Conservation (phyloP, 83 land plant species). For the Isoetes engelmannii region DNA sequence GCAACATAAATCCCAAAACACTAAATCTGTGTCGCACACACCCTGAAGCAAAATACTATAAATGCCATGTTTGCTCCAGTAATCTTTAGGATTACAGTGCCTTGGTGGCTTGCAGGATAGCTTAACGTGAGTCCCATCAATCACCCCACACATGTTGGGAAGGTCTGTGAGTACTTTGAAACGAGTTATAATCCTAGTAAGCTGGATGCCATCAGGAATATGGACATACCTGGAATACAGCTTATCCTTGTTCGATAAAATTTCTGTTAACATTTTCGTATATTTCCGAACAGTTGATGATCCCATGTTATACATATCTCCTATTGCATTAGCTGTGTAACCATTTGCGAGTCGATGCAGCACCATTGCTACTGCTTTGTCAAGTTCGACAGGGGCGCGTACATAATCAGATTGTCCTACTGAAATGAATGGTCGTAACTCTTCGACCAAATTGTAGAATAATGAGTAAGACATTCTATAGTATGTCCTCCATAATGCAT, state of each 20-base stretch:
- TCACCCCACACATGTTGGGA: background rate
- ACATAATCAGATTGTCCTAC: background rate
- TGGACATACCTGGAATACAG: conserved; percentile 1
- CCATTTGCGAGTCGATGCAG: background rate
- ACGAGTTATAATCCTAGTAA: background rate
- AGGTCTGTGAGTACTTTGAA: background rate
- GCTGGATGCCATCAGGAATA: background rate
- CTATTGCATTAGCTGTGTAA: background rate
- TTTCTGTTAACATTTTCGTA: background rate
- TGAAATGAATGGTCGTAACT: background rate
- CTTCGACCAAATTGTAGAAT: background rate
- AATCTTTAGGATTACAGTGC: background rate
- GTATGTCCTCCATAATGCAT: background rate
- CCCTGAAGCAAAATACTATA: background rate
- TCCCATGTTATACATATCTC: background rate
- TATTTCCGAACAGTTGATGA: background rate
- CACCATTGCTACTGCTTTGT: conserved; percentile 3
- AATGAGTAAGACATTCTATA: background rate
- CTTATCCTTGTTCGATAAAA: background rate
- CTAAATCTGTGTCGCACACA: background rate
- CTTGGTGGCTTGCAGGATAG: conserved; percentile 3
- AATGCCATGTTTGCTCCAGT: conserved; percentile 2
- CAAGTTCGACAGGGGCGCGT: background rate
- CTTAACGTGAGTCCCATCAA: background rate
- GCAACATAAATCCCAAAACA: background rate